These are phyloP conservation scores for Saturnispora gosingensis DNA, from an alignment of 805 yeast genomes.

Conservation along the genomic window DNA sequence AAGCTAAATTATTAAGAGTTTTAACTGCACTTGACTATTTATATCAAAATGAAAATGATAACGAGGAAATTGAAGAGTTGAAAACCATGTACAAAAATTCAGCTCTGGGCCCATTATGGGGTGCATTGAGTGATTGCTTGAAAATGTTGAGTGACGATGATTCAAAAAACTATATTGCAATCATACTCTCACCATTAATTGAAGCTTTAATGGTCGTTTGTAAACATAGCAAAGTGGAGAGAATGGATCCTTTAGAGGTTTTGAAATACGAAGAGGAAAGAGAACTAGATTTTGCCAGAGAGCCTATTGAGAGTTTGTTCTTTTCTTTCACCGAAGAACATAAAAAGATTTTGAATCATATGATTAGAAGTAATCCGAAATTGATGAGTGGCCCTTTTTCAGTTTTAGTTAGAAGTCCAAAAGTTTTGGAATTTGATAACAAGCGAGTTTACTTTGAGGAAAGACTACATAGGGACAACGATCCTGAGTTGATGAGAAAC, in stretches of 20 bases:
- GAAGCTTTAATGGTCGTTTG: slow-evolving; percentile 96
- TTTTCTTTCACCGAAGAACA: slow-evolving; percentile 85
- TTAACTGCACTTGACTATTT: slow-evolving; percentile 83
- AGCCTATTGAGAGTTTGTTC: slow-evolving; percentile 70
- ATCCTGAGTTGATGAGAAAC: slow-evolving; percentile 24
- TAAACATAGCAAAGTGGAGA: slow-evolving; percentile 65
- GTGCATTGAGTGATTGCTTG: slow-evolving; percentile 66
- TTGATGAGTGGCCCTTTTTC: slow-evolving; percentile 95
- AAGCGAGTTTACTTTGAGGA: slow-evolving; percentile 79
- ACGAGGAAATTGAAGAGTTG: slow-evolving; percentile 37
- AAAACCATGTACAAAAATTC: slow-evolving; percentile 56
- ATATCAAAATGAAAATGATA: slow-evolving; percentile 38
- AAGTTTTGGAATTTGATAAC: slow-evolving; percentile 88
- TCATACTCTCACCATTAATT: slow-evolving; percentile 74
- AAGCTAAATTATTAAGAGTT: slow-evolving; percentile 77
- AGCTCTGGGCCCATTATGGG: slow-evolving; percentile 77
- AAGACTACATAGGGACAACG: slow-evolving; percentile 47
- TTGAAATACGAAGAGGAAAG: slow-evolving; percentile 58
- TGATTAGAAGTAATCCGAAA: slow-evolving; percentile 86
- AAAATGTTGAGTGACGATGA: slow-evolving; percentile 51
- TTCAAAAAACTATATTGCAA: slow-evolving; percentile 55
- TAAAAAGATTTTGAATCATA: slow-evolving; percentile 75
- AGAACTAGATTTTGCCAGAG: slow-evolving; percentile 57
- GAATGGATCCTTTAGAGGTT: slow-evolving; percentile 43
- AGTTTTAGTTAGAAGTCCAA: slow-evolving; percentile 77